These are phyloP conservation scores for Rhizopus delemar DNA, from an alignment of 371 early-diverging fungal species.

Conservation along the genomic window DNA sequence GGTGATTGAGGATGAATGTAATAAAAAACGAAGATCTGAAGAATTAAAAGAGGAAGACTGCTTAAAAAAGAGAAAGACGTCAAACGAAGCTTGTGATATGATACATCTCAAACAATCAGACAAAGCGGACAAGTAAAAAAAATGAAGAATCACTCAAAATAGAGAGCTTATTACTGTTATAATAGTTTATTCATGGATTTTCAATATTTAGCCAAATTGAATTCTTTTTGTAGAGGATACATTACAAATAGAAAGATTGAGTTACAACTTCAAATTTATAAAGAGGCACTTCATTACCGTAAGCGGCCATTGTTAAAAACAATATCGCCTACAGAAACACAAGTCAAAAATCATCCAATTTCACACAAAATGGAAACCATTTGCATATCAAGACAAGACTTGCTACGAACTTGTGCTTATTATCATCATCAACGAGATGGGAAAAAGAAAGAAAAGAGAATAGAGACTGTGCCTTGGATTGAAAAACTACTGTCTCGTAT, in stretches of 20 bases:
- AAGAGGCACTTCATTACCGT: conserved; percentile 27
- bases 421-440: conserved; percentile 10
- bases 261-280: conserved; percentile 34
- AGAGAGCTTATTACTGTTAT: background rate
- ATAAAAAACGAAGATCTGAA: background rate
- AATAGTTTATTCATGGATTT: conserved; percentile 43
- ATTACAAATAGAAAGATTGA: conserved; percentile 53
- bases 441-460: conserved; percentile 21
- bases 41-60: conserved; percentile 20
- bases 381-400: conserved; percentile 43
- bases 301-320: conserved; percentile 43
- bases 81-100: background rate
- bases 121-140: conserved; percentile 33
- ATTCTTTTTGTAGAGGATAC: conserved; percentile 50
- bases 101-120: background rate
- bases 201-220: conserved; percentile 48
- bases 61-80: conserved; percentile 1
- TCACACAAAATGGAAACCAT: conserved; percentile 49
- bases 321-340: conserved; percentile 34
- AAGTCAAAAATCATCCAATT: conserved; percentile 43
- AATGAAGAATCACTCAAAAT: background rate
- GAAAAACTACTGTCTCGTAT: conserved; percentile 29
- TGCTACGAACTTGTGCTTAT: conserved; percentile 39
- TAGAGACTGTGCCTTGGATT: conserved; percentile 36
- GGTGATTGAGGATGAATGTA: background rate